A percentile compares a stretch with the other conserved stretches of the same genome.
Evolutionary conservation across 805 yeast genomes (phyloP).

Genomic region (Nakazawaea laoshanensis): DNA sequence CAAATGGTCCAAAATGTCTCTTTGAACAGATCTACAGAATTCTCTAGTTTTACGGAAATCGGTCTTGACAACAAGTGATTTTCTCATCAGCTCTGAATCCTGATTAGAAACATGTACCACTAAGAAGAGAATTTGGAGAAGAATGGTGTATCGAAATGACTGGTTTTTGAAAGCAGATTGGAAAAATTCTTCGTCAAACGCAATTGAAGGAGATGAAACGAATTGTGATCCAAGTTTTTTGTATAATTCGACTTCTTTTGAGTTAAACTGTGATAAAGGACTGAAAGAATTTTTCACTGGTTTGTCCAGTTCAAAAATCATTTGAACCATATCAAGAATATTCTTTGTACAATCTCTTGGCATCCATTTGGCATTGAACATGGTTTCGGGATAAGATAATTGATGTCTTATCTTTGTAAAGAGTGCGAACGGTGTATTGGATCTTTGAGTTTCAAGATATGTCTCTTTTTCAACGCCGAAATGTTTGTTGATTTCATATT

Average conservation of each 20-base stretch:
- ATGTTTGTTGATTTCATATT: constrained; percentile 2
- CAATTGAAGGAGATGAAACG: not conserved
- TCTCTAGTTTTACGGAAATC: constrained; percentile 5
- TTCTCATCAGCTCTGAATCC: constrained; percentile 1
- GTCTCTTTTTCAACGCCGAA: constrained; percentile 2
- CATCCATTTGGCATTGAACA: constrained; percentile 5
- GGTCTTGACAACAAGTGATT: not conserved
- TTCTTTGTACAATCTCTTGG: constrained; percentile 1
- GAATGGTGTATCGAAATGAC: constrained; percentile 1
- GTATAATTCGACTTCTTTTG: constrained; percentile 1
- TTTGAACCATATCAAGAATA: not conserved
- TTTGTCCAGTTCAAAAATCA: not conserved
- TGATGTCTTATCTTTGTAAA: constrained; percentile 3
- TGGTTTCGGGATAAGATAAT: constrained; percentile 6
- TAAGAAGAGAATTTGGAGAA: constrained; percentile 4
- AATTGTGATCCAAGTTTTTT: not conserved
- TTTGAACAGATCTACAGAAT: constrained; percentile 3
- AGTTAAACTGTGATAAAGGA: not conserved
- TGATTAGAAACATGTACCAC: constrained; percentile 2
- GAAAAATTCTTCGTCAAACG: constrained; percentile 2
- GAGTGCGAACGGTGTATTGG: not conserved
- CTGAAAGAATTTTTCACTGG: not conserved
- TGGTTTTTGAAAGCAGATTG: not conserved
- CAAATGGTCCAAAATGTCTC: constrained; percentile 3
- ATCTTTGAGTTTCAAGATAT: not conserved